Conservation (phyloP, 176 grass and related monocot genomes). For the Urochloa ruziziensis region DNA sequence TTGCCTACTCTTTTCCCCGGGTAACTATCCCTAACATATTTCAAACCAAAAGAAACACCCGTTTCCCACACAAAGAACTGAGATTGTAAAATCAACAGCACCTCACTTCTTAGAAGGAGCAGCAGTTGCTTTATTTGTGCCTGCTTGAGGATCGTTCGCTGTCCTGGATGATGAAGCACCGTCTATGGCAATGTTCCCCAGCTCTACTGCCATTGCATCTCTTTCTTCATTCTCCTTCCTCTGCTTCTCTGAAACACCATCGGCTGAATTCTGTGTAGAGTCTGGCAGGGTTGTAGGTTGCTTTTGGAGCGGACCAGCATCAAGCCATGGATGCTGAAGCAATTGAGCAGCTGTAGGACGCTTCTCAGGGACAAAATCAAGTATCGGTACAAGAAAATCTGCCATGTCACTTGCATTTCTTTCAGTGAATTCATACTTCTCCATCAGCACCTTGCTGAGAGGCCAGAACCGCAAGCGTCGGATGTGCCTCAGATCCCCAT, state of each 20-base stretch:
- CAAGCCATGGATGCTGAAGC: conserved; percentile 88
- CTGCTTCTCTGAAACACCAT: conserved; percentile 51
- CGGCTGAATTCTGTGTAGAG: conserved; percentile 23
- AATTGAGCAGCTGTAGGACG: conserved; percentile 73
- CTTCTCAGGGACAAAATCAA: conserved; percentile 96
- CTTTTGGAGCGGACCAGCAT: conserved; percentile 35
- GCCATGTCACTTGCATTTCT: conserved; percentile 65
- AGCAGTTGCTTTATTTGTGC: conserved; percentile 39
- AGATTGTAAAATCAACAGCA: conserved; percentile 18
- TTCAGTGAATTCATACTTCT: conserved; percentile 86
- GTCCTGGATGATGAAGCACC: conserved; percentile 46
- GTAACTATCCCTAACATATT: conserved; percentile 46
- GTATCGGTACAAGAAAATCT: conserved; percentile 88
- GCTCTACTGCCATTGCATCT: conserved; percentile 68
- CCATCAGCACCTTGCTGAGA: conserved; percentile 82
- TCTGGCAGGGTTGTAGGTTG: conserved; percentile 40
- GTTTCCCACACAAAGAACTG: conserved; percentile 29
- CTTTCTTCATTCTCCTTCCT: conserved; percentile 76
- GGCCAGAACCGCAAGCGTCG: conserved; percentile 91
- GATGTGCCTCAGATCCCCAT: conserved; percentile 94
- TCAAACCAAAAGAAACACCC: conserved; percentile 34
- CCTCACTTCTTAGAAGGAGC: conserved; percentile 65
- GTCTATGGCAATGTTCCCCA: conserved; percentile 87
- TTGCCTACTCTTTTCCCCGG: conserved; percentile 26
- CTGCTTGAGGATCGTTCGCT: conserved; percentile 29